These are phyloP conservation scores for Bruguiera parviflora DNA, from an alignment of 345 rosid species.

Conservation along the genomic window DNA sequence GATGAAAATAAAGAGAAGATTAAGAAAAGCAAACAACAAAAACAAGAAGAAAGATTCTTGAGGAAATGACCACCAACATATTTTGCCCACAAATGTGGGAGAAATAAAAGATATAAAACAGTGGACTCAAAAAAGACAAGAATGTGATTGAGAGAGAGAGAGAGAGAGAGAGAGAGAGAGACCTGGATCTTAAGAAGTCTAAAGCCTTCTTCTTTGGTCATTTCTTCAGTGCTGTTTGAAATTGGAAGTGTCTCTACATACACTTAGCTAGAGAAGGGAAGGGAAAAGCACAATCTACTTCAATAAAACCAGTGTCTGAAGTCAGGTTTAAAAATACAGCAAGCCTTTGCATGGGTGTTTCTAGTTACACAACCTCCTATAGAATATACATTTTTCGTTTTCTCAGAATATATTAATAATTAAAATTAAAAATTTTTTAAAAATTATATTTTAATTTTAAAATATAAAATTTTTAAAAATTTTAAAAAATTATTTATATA, in stretches of 20 bases:
- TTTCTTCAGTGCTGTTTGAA: slow-evolving; percentile 32
- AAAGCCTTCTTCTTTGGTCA: slow-evolving; percentile 89
- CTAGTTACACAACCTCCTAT: not conserved
- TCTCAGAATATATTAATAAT: too few relatives aligned
- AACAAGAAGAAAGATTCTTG: slow-evolving; percentile 6
- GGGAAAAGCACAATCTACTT: not conserved
- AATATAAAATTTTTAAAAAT: too few relatives aligned
- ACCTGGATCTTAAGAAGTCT: slow-evolving; percentile 91
- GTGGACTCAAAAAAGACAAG: not conserved
- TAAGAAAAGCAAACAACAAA: slow-evolving; percentile 8
- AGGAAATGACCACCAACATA: slow-evolving; percentile 13
- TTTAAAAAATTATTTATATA: too few relatives aligned
- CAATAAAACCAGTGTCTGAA: not conserved
- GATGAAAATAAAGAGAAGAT: not conserved
- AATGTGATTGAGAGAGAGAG: slow-evolving; percentile 20
- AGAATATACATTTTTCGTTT: slow-evolving; percentile 14
- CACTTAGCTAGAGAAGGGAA: not conserved
- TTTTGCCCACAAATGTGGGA: slow-evolving; percentile 6
- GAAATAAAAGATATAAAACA: not conserved
- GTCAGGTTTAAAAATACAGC: not conserved
- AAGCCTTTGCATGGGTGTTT: slow-evolving; percentile 15
- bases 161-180: slow-evolving; percentile 29
- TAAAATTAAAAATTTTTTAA: too few relatives aligned
- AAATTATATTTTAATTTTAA: too few relatives aligned
- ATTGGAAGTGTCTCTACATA: slow-evolving; percentile 24